Percentiles rank a stretch among this genome's conserved stretches.
phyloP scores from a whole-genome alignment of 176 grass and related monocot genomes.

The maize (Zea mays) region Zm-B73-REFERENCE-NAM-5.0 NC_050105.1:128370001-128370500 shows the following conservation, averaged over 20 bases:
- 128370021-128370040: neutral
- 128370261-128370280: constrained; percentile 73
- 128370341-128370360: neutral
- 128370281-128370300: constrained; percentile 36
- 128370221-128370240: constrained; percentile 78
- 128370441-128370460: constrained; percentile 85
- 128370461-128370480: constrained; percentile 72
- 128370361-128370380: neutral
- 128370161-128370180: constrained; percentile 79
- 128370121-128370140: constrained; percentile 7
- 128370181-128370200: constrained; percentile 64
- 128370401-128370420: neutral
- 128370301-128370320: neutral
- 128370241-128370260: constrained; percentile 64
- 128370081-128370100: constrained; percentile 9
- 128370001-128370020: neutral
- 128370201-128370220: constrained; percentile 84
- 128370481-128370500: constrained; percentile 85
- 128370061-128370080: neutral
- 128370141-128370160: constrained; percentile 29
- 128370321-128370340: neutral
- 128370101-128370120: neutral
- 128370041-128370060: neutral
- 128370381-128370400: neutral
- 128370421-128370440: constrained; percentile 63